Evolutionary conservation across 2,329 filamentous ascomycete species (phyloP).

Genomic region (Cercospora janseana): DNA sequence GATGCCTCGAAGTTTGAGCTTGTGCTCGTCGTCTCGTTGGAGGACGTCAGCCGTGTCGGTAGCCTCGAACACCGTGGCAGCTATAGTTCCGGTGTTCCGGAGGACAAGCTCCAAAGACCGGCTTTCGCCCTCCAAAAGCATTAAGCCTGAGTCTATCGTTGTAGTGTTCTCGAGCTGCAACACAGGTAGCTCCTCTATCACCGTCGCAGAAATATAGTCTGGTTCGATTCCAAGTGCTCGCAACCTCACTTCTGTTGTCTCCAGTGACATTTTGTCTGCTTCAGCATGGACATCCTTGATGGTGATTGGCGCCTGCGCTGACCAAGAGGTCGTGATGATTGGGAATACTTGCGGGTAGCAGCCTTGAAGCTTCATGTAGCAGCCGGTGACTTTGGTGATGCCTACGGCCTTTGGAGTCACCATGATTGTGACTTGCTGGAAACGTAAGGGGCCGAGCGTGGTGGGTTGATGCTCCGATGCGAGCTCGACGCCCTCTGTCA

Average conservation of each 20-base stretch:
- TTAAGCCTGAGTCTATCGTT: slow-evolving; percentile 78
- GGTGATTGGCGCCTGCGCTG: slow-evolving; percentile 65
- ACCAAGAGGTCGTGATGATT: slow-evolving; percentile 77
- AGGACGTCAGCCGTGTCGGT: slow-evolving; percentile 25
- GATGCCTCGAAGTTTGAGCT: slow-evolving; percentile 15
- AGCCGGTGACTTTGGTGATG: slow-evolving; percentile 71
- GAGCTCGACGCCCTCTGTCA: slow-evolving; percentile 71
- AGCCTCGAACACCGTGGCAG: slow-evolving; percentile 65
- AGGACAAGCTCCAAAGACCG: slow-evolving; percentile 75
- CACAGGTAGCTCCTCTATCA: slow-evolving; percentile 76
- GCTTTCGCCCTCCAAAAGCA: slow-evolving; percentile 88
- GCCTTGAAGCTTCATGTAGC: slow-evolving; percentile 72
- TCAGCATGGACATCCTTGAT: slow-evolving; percentile 56
- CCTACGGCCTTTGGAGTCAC: slow-evolving; percentile 69
- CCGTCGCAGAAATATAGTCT: slow-evolving; percentile 48
- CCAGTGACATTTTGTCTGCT: neutral
- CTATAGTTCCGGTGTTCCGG: slow-evolving; percentile 71
- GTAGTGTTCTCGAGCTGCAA: slow-evolving; percentile 73
- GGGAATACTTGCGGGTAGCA: slow-evolving; percentile 82
- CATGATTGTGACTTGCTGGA: slow-evolving; percentile 71
- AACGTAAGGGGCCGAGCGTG: slow-evolving; percentile 74
- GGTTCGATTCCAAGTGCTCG: slow-evolving; percentile 23
- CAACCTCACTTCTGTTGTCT: slow-evolving; percentile 8
- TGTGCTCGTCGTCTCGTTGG: slow-evolving; percentile 18
- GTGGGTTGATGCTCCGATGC: slow-evolving; percentile 64